Percentiles rank a stretch among this genome's conserved stretches.
phyloP scores from a whole-genome alignment of 192 early-diverging fungal species.

The Entomortierella parvispora region DNA sequence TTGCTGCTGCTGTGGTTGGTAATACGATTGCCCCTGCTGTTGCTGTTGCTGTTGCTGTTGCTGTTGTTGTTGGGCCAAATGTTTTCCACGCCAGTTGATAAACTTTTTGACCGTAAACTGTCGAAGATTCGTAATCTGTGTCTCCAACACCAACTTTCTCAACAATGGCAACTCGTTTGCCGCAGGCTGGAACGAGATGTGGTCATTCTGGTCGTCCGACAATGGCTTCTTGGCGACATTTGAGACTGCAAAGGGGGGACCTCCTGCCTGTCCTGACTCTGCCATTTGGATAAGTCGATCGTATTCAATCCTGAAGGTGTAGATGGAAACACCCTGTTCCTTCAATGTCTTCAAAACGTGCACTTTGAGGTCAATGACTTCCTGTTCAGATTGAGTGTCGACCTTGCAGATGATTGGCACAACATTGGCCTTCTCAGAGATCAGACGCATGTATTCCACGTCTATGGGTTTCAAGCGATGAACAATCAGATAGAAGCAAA shows the following conservation, averaged over 20 bases:
- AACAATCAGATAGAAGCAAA: slow-evolving; percentile 60
- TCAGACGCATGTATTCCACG: slow-evolving; percentile 72
- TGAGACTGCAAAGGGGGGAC: slow-evolving; percentile 64
- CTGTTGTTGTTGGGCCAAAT: slow-evolving; percentile 21
- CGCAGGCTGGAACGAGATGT: slow-evolving; percentile 29
- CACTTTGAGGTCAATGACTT: slow-evolving; percentile 64
- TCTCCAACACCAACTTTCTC: slow-evolving; percentile 61
- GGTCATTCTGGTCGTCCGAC: slow-evolving; percentile 12
- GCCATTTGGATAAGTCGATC: slow-evolving; percentile 60
- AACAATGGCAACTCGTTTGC: slow-evolving; percentile 59
- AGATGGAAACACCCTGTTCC: slow-evolving; percentile 66
- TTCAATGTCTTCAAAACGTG: slow-evolving; percentile 60
- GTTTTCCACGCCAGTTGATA: slow-evolving; percentile 61
- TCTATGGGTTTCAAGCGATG: slow-evolving; percentile 77
- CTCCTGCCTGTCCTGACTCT: slow-evolving; percentile 54
- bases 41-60: slow-evolving; percentile 9
- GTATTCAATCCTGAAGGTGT: slow-evolving; percentile 62
- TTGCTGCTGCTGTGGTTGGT: slow-evolving; percentile 8
- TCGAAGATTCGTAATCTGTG: slow-evolving; percentile 62
- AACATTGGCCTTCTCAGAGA: slow-evolving; percentile 65
- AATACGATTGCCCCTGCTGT: neutral
- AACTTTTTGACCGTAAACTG: slow-evolving; percentile 67
- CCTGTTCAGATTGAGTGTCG: slow-evolving; percentile 61
- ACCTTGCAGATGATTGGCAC: slow-evolving; percentile 75
- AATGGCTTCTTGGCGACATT: slow-evolving; percentile 18